These are phyloP conservation scores for Aulographum hederae DNA, from an alignment of 2,329 filamentous ascomycete species.

Conservation along the genomic window DNA sequence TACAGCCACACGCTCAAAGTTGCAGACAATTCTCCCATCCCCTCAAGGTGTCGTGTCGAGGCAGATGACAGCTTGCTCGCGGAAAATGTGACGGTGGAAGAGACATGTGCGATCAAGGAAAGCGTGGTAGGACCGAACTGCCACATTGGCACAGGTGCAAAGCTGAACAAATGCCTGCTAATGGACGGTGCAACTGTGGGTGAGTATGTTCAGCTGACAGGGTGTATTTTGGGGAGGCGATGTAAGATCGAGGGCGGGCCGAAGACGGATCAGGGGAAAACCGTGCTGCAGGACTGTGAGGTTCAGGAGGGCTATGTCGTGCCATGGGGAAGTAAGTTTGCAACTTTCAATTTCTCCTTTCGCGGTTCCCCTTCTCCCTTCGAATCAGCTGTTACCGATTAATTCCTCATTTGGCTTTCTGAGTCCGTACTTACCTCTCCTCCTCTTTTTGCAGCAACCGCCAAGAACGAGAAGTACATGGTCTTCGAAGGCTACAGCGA, in stretches of 20 bases:
- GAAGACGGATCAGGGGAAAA: conserved; percentile 22
- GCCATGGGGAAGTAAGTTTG: conserved; percentile 45
- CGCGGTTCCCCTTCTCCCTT: too few species aligned
- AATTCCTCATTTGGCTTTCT: too few species aligned
- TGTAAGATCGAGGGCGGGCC: conserved; percentile 69
- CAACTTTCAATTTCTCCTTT: background rate
- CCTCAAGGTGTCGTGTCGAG: conserved; percentile 64
- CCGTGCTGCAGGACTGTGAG: conserved; percentile 69
- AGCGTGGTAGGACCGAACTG: conserved; percentile 75
- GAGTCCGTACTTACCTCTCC: too few species aligned
- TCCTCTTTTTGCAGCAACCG: conserved; percentile 24
- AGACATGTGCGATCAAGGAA: conserved; percentile 85
- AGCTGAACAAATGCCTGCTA: conserved; percentile 69
- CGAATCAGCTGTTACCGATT: too few species aligned
- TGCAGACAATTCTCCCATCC: conserved; percentile 62
- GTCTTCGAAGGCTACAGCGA: conserved; percentile 23
- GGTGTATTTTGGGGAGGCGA: conserved; percentile 68
- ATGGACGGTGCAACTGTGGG: conserved; percentile 87
- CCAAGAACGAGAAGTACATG: conserved; percentile 45
- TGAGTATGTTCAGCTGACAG: conserved; percentile 66
- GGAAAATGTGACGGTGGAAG: conserved; percentile 76
- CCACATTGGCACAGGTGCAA: conserved; percentile 69
- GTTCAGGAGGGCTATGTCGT: conserved; percentile 74
- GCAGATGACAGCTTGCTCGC: conserved; percentile 66
- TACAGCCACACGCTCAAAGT: conserved; percentile 68